Percentiles rank a stretch among this genome's conserved stretches.
Conservation (phyloP, 2,329 filamentous ascomycete species). For the Ceratocystis albifundus region DNA sequence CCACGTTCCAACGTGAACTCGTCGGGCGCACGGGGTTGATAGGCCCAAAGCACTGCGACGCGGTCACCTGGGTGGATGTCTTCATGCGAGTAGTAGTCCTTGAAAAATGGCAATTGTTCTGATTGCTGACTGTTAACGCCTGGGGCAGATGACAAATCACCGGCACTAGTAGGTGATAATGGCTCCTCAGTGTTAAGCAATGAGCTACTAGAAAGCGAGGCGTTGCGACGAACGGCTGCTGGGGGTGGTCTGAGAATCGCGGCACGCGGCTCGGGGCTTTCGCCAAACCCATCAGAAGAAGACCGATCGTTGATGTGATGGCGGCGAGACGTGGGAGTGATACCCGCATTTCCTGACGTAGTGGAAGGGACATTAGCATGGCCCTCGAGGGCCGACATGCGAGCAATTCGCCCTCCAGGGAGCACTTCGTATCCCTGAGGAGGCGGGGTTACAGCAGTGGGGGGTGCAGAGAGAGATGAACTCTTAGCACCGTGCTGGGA, state of each 20-base stretch:
- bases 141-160: conserved; percentile 71
- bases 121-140: conserved; percentile 80
- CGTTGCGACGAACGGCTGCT: conserved; percentile 55
- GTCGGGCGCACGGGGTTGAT: conserved; percentile 83
- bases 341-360: conserved; percentile 15
- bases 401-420: conserved; percentile 78
- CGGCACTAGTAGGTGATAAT: conserved; percentile 61
- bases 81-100: conserved; percentile 96
- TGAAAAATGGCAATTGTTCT: conserved; percentile 91
- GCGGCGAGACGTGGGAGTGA: conserved; percentile 24
- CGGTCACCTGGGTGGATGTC: conserved; percentile 87
- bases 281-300: conserved; percentile 60
- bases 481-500: conserved; percentile 24
- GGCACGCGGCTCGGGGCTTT: conserved; percentile 56
- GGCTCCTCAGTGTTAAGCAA: conserved; percentile 58
- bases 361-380: conserved; percentile 49
- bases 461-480: conserved; percentile 22
- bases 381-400: conserved; percentile 88
- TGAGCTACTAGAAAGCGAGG: conserved; percentile 81
- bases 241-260: conserved; percentile 45
- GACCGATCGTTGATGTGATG: conserved; percentile 45
- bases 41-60: conserved; percentile 89
- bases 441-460: conserved; percentile 19
- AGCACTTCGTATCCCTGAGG: conserved; percentile 58
- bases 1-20: conserved; percentile 89